These are phyloP conservation scores for Ceratocystis colombiana DNA, from an alignment of 2,329 filamentous ascomycete species.

Conservation along the genomic window DNA sequence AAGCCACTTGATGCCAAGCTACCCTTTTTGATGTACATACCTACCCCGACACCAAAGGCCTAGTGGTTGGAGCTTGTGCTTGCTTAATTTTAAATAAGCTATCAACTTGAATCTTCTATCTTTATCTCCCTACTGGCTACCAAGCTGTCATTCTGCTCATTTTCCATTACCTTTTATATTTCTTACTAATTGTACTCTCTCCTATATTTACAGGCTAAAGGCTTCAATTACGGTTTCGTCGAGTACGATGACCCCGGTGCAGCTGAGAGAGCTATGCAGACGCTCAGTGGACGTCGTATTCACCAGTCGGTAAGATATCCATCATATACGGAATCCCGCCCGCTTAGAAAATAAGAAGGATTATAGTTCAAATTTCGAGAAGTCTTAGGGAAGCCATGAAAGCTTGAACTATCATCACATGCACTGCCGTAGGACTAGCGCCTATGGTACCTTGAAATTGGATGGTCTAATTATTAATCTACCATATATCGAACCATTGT, in stretches of 20 bases:
- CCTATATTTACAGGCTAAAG: slow-evolving; percentile 59
- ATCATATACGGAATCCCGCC: background rate
- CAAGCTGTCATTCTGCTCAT: background rate
- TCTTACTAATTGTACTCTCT: slow-evolving; percentile 29
- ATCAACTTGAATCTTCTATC: background rate
- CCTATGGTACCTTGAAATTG: background rate
- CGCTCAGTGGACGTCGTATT: slow-evolving; percentile 86
- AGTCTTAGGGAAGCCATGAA: background rate
- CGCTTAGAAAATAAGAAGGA: background rate
- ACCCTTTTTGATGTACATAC: background rate
- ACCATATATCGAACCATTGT: background rate
- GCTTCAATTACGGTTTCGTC: slow-evolving; percentile 97
- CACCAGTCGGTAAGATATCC: slow-evolving; percentile 72
- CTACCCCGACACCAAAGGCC: background rate
- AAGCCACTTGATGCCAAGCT: background rate
- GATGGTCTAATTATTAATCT: background rate
- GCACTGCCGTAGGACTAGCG: background rate
- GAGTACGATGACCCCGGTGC: slow-evolving; percentile 97
- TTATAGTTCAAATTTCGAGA: background rate
- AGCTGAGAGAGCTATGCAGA: slow-evolving; percentile 94
- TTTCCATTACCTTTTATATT: slow-evolving; percentile 22
- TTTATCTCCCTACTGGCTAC: background rate
- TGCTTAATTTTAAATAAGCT: background rate
- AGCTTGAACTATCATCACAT: background rate
- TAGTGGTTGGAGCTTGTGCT: background rate